These are phyloP conservation scores for Tanacetum coccineum DNA, from an alignment of 129 eudicot species.

Conservation along the genomic window DNA sequence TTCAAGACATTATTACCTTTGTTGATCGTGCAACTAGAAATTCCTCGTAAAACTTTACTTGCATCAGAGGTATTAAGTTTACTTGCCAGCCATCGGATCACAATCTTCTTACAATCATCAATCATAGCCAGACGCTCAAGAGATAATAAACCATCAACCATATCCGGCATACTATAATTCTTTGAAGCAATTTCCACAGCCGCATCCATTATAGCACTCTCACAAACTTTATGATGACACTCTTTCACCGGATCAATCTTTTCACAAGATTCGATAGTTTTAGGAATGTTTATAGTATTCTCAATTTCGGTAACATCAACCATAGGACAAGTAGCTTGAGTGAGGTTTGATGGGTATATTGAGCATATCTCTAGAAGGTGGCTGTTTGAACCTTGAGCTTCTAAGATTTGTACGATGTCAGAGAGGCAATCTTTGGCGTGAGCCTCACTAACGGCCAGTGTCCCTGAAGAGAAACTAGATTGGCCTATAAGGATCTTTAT, in stretches of 20 bases:
- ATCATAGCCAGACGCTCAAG: slow-evolving; percentile 17
- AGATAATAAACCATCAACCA: slow-evolving; percentile 14
- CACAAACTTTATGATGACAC: slow-evolving; percentile 52
- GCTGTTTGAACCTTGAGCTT: slow-evolving; percentile 48
- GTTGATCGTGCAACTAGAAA: slow-evolving; percentile 58
- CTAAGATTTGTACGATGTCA: slow-evolving; percentile 43
- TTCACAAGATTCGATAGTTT: slow-evolving; percentile 35
- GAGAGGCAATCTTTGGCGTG: slow-evolving; percentile 53
- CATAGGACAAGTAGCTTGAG: slow-evolving; percentile 52
- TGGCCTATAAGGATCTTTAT: slow-evolving; percentile 49
- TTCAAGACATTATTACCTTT: slow-evolving; percentile 30
- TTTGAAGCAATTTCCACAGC: slow-evolving; percentile 39
- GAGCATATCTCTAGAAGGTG: slow-evolving; percentile 48
- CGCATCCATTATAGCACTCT: slow-evolving; percentile 50
- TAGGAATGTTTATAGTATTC: slow-evolving; percentile 29
- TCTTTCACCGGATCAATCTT: slow-evolving; percentile 45
- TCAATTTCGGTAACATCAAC: slow-evolving; percentile 37
- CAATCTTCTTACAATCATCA: slow-evolving; percentile 50
- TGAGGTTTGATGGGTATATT: slow-evolving; percentile 36
- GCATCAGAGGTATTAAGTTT: slow-evolving; percentile 44
- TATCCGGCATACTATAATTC: slow-evolving; percentile 10
- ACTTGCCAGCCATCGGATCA: slow-evolving; percentile 52
- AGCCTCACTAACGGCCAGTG: slow-evolving; percentile 32
- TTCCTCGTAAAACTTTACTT: slow-evolving; percentile 44
- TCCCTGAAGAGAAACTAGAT: slow-evolving; percentile 31